Percentiles rank a stretch among this genome's conserved stretches.
Evolutionary conservation across 2,329 filamentous ascomycete species (phyloP).

Genomic region (Apiospora aurea): DNA sequence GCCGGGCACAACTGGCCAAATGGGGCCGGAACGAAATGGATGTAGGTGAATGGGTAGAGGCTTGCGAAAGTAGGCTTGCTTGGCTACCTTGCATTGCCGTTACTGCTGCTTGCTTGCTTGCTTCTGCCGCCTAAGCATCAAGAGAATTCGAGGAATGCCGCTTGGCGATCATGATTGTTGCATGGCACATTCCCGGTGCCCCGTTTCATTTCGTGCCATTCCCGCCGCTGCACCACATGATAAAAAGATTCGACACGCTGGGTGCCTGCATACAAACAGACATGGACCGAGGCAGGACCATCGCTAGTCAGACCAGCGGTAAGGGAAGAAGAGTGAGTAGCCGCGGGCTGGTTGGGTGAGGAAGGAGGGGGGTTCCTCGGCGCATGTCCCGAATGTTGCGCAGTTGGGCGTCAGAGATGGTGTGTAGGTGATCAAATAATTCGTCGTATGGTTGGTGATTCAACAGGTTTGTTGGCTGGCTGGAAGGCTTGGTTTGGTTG

Average conservation of each 20-base stretch:
- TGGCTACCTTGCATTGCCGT: not conserved
- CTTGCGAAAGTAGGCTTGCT: not conserved
- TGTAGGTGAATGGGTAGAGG: not conserved
- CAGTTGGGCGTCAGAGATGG: not conserved
- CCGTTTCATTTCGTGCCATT: conserved; percentile 1
- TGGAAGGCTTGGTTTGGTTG: not conserved
- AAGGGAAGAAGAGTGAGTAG: not conserved
- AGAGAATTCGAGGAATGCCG: not conserved
- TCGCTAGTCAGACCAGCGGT: not conserved
- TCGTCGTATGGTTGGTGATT: not conserved
- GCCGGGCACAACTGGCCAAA: not conserved
- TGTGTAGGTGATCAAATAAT: conserved; percentile 12
- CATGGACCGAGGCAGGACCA: not conserved
- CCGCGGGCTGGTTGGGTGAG: not conserved
- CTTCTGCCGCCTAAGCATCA: not conserved
- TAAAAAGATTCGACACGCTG: not conserved
- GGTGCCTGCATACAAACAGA: not conserved
- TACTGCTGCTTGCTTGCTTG: not conserved
- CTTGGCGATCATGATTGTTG: not conserved
- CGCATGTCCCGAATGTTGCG: conserved; percentile 15
- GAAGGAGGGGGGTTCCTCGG: not conserved
- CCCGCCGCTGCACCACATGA: not conserved
- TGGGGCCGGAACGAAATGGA: not conserved
- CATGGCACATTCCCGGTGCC: not conserved
- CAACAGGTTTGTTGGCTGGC: not conserved